Conservation (phyloP, 1,139 yeast genomes). For the Scheffersomyces insectosa region DNA sequence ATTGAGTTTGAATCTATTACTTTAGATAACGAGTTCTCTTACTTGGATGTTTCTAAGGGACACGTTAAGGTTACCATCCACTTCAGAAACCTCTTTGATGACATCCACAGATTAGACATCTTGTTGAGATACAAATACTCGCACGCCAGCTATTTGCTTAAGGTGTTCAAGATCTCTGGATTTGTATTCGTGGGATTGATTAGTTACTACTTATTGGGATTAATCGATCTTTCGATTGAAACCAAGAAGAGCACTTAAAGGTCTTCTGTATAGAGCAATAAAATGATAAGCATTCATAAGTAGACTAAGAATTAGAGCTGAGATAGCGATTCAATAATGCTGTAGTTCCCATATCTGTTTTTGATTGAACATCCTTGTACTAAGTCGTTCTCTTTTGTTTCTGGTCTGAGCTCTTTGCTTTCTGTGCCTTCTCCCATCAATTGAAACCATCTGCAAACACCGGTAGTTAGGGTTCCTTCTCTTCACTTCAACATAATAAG, state of each 20-base stretch:
- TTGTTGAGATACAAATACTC: slow-evolving; percentile 66
- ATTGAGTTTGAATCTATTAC: slow-evolving; percentile 39
- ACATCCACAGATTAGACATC: slow-evolving; percentile 58
- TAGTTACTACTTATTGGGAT: slow-evolving; percentile 52
- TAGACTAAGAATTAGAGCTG: background rate
- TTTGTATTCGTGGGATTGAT: slow-evolving; percentile 65
- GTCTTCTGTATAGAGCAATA: slow-evolving; percentile 3
- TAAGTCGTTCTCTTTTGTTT: no score
- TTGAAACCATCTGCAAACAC: no score
- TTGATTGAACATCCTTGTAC: no score
- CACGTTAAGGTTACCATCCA: slow-evolving; percentile 73
- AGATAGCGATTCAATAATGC: background rate
- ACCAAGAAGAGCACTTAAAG: slow-evolving; percentile 9
- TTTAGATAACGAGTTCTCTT: slow-evolving; percentile 54
- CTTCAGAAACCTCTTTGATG: slow-evolving; percentile 69
- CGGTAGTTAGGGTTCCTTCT: no score
- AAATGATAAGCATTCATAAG: background rate
- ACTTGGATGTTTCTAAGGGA: slow-evolving; percentile 76
- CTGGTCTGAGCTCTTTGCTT: no score
- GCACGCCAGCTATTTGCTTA: slow-evolving; percentile 50
- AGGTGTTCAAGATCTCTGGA: slow-evolving; percentile 67
- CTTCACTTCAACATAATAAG: background rate
- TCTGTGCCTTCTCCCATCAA: no score
- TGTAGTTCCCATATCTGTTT: background rate
- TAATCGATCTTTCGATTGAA: slow-evolving; percentile 36